Evolutionary conservation across 1,284 basidiomycete species (phyloP), one percentile per base, ranked within the genome.

Genomic region (Sanghuangporus baumii): DNA sequence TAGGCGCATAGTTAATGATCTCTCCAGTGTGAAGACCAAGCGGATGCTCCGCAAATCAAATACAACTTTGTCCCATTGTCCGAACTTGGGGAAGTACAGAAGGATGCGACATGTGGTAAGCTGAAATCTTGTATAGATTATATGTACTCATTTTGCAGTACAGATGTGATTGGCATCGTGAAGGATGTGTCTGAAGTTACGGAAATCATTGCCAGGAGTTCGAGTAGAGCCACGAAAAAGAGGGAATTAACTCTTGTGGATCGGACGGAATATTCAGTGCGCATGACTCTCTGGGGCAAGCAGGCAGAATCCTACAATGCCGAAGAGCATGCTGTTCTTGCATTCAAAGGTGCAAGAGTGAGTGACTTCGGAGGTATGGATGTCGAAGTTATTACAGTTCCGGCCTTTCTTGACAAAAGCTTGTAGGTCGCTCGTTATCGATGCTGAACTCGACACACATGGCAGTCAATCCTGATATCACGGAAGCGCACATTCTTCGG

Each of bases 271-370:
- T 94, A 81, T 73, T 87, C 87, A 38, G 88, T 96, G 41, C 85
- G 93, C 36, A 74, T 98, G 67, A 99, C 97, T 2, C 79, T 99
- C 6, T 99, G 97, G 96, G 97, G 96, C 36, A 95, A 93, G 73
- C 90, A 93, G 72, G 97, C 96, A 1, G 95, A 98, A 72, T 83
- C 83, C 54, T 99, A 89, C 72, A 74, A 74, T 2, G 74, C 75
- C 14, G 74, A 77, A 3, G 80, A 85, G 47, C 79, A 84, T 60
- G 85, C 92, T 9, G 86, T 97, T 20, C 82, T 95, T 65, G 96
- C 96, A 2, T 94, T 97, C 83, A 98, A 97, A 77, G 92, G 94
- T 23, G 93, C 94, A 70, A 96, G 91, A 75, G 94, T 99, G 47
- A 88, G 94, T 47, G 96, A 98, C 69, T 99, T 93, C 73, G 91